Evolutionary conservation across 768 basidiomycete species (phyloP).

Genomic region (Solioccasus polychromus): DNA sequence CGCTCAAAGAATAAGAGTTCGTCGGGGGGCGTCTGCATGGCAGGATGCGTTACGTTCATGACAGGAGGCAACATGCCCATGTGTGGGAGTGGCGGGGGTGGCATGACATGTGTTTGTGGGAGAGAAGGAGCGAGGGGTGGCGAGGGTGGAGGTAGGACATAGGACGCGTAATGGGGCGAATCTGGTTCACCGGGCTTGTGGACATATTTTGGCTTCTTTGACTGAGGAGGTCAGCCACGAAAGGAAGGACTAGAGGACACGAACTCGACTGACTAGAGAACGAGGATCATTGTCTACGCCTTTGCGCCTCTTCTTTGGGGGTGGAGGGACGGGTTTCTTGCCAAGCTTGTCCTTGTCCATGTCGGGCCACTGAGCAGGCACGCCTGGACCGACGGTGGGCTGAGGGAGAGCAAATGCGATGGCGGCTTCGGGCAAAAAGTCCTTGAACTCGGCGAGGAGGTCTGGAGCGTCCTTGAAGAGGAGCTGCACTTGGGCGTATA

Average conservation of each 20-base stretch:
- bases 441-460: constrained; percentile 76
- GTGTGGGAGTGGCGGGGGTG: constrained; percentile 27
- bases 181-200: constrained; percentile 60
- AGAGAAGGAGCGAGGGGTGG: constrained; percentile 29
- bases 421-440: constrained; percentile 70
- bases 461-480: constrained; percentile 83
- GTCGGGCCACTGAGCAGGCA: constrained; percentile 42
- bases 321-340: constrained; percentile 41
- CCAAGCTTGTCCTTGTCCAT: constrained; percentile 35
- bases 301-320: constrained; percentile 59
- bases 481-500: constrained; percentile 75
- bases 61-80: constrained; percentile 24
- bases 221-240: constrained; percentile 30
- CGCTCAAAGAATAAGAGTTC: constrained; percentile 94
- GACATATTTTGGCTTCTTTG: constrained; percentile 61
- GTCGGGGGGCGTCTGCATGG: constrained; percentile 48
- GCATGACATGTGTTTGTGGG: constrained; percentile 27
- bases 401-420: constrained; percentile 48
- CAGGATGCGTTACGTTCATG: constrained; percentile 26
- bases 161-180: constrained; percentile 43
- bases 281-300: constrained; percentile 66
- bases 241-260: constrained; percentile 18
- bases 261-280: constrained; percentile 45
- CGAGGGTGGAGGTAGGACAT: constrained; percentile 41
- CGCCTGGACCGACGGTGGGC: constrained; percentile 35